A percentile compares a stretch with the other conserved stretches of the same genome.
phyloP scores from a whole-genome alignment of 2,329 filamentous ascomycete species.

The Albophoma yamanashiensis region DNA sequence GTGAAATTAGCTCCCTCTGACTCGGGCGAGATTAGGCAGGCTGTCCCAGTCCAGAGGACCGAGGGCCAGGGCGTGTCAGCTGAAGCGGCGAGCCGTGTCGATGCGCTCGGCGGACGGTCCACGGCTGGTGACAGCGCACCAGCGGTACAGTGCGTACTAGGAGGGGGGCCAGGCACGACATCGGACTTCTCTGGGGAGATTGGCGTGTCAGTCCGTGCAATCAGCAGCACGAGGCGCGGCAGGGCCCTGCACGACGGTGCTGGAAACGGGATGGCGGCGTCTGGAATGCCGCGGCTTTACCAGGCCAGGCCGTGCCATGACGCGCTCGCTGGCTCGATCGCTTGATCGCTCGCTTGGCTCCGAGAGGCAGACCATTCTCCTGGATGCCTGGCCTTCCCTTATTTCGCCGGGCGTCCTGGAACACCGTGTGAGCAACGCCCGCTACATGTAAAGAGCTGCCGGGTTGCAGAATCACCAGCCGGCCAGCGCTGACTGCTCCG shows the following conservation, averaged over 20 bases:
- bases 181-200: neutral
- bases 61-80: neutral
- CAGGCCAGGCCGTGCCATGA: neutral
- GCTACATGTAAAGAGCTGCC: neutral
- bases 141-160: constrained; percentile 14
- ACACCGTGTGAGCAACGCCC: neutral
- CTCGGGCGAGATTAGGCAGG: constrained; percentile 13
- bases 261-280: neutral
- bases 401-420: neutral
- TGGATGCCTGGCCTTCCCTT: neutral
- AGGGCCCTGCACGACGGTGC: neutral
- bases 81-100: constrained; percentile 14
- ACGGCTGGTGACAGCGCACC: constrained; percentile 4
- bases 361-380: neutral
- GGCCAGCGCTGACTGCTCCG: neutral
- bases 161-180: neutral
- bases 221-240: neutral
- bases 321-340: neutral
- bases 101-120: constrained; percentile 6
- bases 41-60: neutral
- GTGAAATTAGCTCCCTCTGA: constrained; percentile 14
- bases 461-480: neutral
- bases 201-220: neutral
- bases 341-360: neutral
- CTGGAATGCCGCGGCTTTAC: neutral